Conservation (phyloP, 805 yeast species). For the Starmerella geochares region DNA sequence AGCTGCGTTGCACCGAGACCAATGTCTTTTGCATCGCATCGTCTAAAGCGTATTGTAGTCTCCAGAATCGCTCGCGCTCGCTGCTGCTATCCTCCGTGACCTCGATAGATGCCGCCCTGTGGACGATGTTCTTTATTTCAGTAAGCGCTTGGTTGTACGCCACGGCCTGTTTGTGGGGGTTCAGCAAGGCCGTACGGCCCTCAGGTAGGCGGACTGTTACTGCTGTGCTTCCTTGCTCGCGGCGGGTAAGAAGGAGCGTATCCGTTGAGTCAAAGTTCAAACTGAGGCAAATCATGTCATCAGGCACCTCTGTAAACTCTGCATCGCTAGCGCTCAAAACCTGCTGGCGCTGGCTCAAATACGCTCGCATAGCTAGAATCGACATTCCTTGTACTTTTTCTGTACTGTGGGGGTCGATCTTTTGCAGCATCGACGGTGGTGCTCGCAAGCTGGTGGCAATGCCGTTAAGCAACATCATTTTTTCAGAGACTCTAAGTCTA, state of each 20-base stretch:
- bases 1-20: slow-evolving; percentile 45
- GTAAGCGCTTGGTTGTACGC: background rate
- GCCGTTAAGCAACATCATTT: background rate
- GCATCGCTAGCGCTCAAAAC: background rate
- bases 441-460: background rate
- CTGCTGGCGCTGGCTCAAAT: background rate
- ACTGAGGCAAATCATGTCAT: slow-evolving; percentile 3
- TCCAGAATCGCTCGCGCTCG: slow-evolving; percentile 59
- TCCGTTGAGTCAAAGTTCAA: slow-evolving; percentile 3
- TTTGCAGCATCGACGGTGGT: background rate
- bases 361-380: background rate
- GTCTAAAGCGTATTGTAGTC: slow-evolving; percentile 52
- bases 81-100: background rate
- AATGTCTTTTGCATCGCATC: slow-evolving; percentile 44
- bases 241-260: slow-evolving; percentile 5
- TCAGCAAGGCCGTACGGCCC: background rate
- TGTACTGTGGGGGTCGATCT: background rate
- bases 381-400: slow-evolving; percentile 3
- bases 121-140: background rate
- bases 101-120: background rate
- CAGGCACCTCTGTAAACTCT: background rate
- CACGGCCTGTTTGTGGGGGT: background rate
- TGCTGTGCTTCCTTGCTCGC: background rate
- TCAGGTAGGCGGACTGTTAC: slow-evolving; percentile 6
- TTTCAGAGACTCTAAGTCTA: background rate